Conservation (phyloP, 2,329 filamentous ascomycete species). For the Nothophoma quercina region DNA sequence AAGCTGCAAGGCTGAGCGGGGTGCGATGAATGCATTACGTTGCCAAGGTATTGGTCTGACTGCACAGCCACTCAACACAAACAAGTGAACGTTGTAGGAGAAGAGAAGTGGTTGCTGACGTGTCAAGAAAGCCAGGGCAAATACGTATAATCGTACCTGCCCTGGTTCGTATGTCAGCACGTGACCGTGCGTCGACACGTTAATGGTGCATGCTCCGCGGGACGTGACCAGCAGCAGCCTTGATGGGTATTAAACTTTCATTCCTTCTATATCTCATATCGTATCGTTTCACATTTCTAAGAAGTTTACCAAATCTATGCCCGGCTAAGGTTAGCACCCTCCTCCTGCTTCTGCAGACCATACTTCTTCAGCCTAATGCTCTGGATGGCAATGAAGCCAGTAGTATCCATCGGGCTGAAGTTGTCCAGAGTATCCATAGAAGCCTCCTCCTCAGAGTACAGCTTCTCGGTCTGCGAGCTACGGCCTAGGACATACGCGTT, state of each 20-base stretch:
- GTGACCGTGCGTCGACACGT: no score
- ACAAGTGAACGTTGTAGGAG: no score
- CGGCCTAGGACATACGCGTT: constrained; percentile 66
- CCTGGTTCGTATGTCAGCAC: no score
- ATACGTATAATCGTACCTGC: no score
- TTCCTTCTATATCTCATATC: constrained; percentile 3
- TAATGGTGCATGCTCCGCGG: no score
- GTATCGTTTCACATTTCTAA: constrained; percentile 3
- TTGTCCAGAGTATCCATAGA: constrained; percentile 75
- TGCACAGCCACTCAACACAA: no score
- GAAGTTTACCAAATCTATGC: constrained; percentile 17
- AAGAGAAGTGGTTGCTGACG: no score
- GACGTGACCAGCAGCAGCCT: no score
- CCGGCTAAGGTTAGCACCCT: constrained; percentile 41
- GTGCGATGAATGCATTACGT: no score
- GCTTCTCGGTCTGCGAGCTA: constrained; percentile 70
- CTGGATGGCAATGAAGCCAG: constrained; percentile 74
- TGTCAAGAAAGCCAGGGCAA: no score
- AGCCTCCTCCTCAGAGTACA: constrained; percentile 71
- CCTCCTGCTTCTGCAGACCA: constrained; percentile 48
- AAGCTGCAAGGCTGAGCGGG: no score
- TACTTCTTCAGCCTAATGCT: constrained; percentile 63
- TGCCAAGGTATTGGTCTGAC: no score
- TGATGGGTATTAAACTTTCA: constrained; percentile 16
- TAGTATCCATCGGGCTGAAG: constrained; percentile 71